A percentile compares a stretch with the other conserved stretches of the same genome.
Conservation (phyloP, 768 basidiomycete species). For the Trametes cinnabarina region DNA sequence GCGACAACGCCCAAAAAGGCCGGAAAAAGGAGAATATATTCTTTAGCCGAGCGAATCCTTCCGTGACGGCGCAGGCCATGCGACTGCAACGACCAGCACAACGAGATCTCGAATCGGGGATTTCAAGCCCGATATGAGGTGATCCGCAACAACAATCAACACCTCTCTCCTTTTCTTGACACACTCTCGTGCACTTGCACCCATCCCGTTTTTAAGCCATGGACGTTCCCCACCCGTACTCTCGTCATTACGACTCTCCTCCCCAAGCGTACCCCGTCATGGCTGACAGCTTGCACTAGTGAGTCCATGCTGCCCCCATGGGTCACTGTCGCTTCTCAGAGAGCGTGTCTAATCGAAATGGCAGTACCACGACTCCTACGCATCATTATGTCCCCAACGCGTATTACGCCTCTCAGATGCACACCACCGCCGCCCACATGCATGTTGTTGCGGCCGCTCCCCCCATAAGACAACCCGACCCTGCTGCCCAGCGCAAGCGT, state of each 20-base stretch:
- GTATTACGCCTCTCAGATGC: constrained; percentile 26
- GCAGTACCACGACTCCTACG: constrained; percentile 25
- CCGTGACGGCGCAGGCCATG: constrained; percentile 18
- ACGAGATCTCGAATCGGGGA: constrained; percentile 25
- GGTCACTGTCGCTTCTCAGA: not conserved
- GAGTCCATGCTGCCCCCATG: constrained; percentile 16
- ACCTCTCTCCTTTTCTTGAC: constrained; percentile 21
- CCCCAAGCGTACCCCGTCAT: constrained; percentile 28
- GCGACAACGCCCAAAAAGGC: constrained; percentile 1
- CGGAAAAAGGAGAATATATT: constrained; percentile 13
- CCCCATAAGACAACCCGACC: constrained; percentile 39
- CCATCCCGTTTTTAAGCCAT: constrained; percentile 29
- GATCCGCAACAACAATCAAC: constrained; percentile 37
- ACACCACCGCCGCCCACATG: constrained; percentile 40
- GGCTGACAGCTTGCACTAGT: constrained; percentile 36
- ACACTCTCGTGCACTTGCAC: constrained; percentile 17
- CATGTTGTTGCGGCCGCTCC: constrained; percentile 50
- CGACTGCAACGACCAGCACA: constrained; percentile 12
- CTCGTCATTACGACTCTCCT: constrained; percentile 27
- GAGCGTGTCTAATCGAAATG: not conserved
- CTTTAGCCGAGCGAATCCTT: constrained; percentile 17
- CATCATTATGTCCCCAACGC: constrained; percentile 27
- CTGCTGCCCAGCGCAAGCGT: constrained; percentile 64
- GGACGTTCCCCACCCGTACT: constrained; percentile 23
- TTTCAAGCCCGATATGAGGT: constrained; percentile 33